Base-by-base conservation (phyloP, 768 basidiomycete species). In the Russula ochroleuca region DNA sequence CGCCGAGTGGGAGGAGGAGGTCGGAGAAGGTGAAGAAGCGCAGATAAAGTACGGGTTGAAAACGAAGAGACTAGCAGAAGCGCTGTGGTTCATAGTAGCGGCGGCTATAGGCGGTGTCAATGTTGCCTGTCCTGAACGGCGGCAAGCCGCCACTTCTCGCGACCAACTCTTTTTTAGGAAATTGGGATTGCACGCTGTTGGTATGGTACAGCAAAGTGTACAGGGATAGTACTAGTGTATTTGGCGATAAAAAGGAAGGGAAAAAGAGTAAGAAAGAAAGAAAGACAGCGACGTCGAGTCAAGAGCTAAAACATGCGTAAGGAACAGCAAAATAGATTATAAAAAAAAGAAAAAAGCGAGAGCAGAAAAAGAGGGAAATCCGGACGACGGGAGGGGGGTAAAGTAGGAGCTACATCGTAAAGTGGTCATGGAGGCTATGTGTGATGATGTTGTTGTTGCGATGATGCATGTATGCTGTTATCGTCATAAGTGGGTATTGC, bases 311-410 rank as follows among this genome's bases (percentile, higher is more conserved):
- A 5, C 43, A 43, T 45, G 23, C 59, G 54, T 38, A 51, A 28
- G 25, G 64, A 23, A 61, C 48, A 65, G 54, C 54, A 65, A 61
- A 31, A 65, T 65, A 65, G 58, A 61, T 65, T 65, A 64, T 61
- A 65, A 65, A 65, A 65, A 61, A 49, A 60, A 5, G n/a, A 25
- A 14, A 1, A n/a, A 13, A 31, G 19, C 31, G 35, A 14, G 10
- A 43, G 49, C 4, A 7, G 54, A 54, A 28, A 35, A 19, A 47
- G 3, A 31, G 31, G n/a, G 37, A 19, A 37, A 41, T 17, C 9
- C 4, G 15, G 21, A 38, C 21, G 21, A 48, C 6, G 28, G 17
- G 17, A 17, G 19, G 35, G 13, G 21, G 23, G 23, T 8, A 28
- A 35, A 35, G 60, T 21, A 52, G 23, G 54, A 38, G 17, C 37